These are phyloP conservation scores for Trichophyton rubrum DNA, from an alignment of 2,329 filamentous ascomycete genomes.

Conservation along the genomic window DNA sequence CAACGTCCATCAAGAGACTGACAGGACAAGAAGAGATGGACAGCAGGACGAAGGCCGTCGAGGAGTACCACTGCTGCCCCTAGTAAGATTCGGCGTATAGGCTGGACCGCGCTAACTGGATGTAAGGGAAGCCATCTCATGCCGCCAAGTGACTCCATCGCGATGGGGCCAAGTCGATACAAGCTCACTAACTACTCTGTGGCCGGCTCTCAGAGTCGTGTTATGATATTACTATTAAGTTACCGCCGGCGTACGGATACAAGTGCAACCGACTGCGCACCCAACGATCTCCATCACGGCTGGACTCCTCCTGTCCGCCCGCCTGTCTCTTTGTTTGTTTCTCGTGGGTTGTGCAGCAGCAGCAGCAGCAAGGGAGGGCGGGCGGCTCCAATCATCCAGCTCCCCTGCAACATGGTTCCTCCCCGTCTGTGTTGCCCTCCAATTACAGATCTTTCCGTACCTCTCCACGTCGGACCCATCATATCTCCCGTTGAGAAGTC, in stretches of 20 bases:
- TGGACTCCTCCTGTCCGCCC: neutral
- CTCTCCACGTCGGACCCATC: conserved; percentile 2
- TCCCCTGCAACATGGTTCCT: conserved; percentile 4
- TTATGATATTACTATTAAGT: too few species aligned
- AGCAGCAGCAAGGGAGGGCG: neutral
- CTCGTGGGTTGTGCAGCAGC: conserved; percentile 3
- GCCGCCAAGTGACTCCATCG: too few species aligned
- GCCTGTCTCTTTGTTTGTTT: conserved; percentile 2
- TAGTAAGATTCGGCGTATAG: neutral
- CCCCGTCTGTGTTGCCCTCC: conserved; percentile 3
- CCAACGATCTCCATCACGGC: conserved; percentile 1
- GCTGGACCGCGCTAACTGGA: too few species aligned
- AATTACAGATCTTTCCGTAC: conserved; percentile 5
- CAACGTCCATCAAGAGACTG: too few species aligned
- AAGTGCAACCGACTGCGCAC: neutral
- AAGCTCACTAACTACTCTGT: too few species aligned
- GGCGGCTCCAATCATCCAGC: conserved; percentile 1
- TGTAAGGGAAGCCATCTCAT: too few species aligned
- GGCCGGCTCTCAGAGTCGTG: too few species aligned
- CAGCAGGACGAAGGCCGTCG: too few species aligned
- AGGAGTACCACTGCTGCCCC: neutral
- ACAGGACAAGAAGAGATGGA: too few species aligned
- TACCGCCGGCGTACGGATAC: neutral
- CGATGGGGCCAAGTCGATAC: too few species aligned
- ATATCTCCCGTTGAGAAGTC: neutral